Evolutionary conservation across 805 yeast genomes (phyloP), one percentile per base, ranked within the genome.

Genomic region (Yarrowia sp.): DNA sequence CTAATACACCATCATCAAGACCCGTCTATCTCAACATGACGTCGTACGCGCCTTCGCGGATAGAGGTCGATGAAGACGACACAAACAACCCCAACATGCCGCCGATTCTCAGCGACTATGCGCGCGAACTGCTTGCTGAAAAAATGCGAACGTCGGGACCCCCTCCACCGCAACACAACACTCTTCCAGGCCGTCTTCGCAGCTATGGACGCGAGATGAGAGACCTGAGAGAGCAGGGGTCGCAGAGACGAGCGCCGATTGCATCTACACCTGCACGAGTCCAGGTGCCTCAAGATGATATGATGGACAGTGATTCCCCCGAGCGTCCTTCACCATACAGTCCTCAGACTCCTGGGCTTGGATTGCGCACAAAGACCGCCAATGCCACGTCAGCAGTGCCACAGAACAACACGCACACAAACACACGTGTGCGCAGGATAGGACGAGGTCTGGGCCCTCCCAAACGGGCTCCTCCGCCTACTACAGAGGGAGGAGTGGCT

Each of bases 41-140:
- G 42, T 45, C 53, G 8, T 60, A 60, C 64, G 53, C 53, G 42
- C 57, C 53, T 28, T 32, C 64, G 64, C 18, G 53, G 42, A 63
- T 63, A 33, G 45, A 53, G 50, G 65, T 55, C n/a, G 68, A 81
- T 33, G 82, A 79, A 51, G 79, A 77, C 58, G 80, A 77, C 60
- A 66, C 72, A 1, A 61, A 84, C 66, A 80, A 78, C 67, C 81
- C 83, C 43, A 82, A 82, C 69, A 77, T 81, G 48, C 88, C 88
- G 0, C 89, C 89, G 2, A 84, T 83, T 13, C 76, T 85, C 66
- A 84, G 87, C 70, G 79, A 84, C 6, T 85, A 84, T 70, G 83
- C 86, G 41, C 77, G 83, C 18, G 87, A 85, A 31, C 73, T 85
- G 28, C 74, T 85, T 42, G 78, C 80, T 44, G 69, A 67, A 17